phyloP scores from a whole-genome alignment of 768 basidiomycete species.

The Multifurca ochricompacta region DNA sequence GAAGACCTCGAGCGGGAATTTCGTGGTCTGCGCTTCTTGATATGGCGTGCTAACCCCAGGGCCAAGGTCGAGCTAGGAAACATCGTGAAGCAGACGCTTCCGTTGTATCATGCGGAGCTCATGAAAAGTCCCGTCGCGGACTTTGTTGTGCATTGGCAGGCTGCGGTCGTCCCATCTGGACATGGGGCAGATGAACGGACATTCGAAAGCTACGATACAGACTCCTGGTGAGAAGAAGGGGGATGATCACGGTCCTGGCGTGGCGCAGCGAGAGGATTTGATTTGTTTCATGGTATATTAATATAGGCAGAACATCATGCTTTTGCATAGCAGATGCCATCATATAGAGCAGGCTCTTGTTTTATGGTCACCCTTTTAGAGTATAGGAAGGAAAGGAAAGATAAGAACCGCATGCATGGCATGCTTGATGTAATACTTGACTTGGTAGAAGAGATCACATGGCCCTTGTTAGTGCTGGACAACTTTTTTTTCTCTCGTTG shows the following conservation, averaged over 20 bases:
- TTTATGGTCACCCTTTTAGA: no score
- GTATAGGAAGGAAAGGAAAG: no score
- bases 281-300: not conserved
- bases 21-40: slow-evolving; percentile 7
- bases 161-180: not conserved
- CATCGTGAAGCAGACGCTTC: slow-evolving; percentile 4
- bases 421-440: no score
- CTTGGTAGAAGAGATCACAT: no score
- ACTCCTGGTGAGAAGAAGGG: not conserved
- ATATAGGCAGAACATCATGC: not conserved
- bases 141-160: slow-evolving; percentile 12
- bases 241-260: no score
- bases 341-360: not conserved
- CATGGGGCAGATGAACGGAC: not conserved
- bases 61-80: slow-evolving; percentile 2
- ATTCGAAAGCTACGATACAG: not conserved
- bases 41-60: slow-evolving; percentile 1
- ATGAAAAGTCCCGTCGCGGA: slow-evolving; percentile 10
- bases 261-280: not conserved
- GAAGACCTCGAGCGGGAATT: slow-evolving; percentile 12
- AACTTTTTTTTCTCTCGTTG: no score
- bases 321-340: not conserved
- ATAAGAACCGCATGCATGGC: no score
- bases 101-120: slow-evolving; percentile 7
- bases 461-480: no score